These are phyloP conservation scores for Viridothelium virens DNA, from an alignment of 495 filamentous ascomycete genomes.

Conservation along the genomic window DNA sequence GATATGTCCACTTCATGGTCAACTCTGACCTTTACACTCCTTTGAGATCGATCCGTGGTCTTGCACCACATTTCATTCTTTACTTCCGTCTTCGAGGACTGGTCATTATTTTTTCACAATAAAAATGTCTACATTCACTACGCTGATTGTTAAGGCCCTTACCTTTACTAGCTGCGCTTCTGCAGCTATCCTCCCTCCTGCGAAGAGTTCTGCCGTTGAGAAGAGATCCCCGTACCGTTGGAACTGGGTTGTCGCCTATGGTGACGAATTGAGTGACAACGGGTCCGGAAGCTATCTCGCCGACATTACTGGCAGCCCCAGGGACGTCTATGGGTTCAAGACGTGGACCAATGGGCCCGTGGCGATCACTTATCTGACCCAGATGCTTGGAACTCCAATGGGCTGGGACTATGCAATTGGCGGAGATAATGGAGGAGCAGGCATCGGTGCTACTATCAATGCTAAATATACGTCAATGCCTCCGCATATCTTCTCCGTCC, in stretches of 20 bases:
- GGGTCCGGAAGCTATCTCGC: constrained; percentile 28
- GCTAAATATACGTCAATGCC: constrained; percentile 21
- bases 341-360: constrained; percentile 32
- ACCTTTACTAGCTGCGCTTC: background rate
- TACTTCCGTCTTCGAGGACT: background rate
- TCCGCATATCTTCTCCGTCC: constrained; percentile 18
- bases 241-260: constrained; percentile 28
- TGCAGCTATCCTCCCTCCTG: background rate
- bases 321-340: constrained; percentile 26
- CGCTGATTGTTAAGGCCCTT: background rate
- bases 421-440: constrained; percentile 19
- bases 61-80: constrained; percentile 1
- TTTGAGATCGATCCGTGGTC: background rate
- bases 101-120: background rate
- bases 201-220: background rate
- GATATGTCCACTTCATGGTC: background rate
- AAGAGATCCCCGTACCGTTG: constrained; percentile 18
- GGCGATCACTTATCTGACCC: constrained; percentile 25
- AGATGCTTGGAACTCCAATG: constrained; percentile 17
- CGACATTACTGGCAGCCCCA: constrained; percentile 27
- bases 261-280: constrained; percentile 30
- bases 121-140: background rate
- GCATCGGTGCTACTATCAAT: constrained; percentile 22
- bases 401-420: constrained; percentile 25
- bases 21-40: background rate